Evolutionary conservation across 768 basidiomycete genomes (phyloP).

Genomic region (Phanerodontia chrysosporium): DNA sequence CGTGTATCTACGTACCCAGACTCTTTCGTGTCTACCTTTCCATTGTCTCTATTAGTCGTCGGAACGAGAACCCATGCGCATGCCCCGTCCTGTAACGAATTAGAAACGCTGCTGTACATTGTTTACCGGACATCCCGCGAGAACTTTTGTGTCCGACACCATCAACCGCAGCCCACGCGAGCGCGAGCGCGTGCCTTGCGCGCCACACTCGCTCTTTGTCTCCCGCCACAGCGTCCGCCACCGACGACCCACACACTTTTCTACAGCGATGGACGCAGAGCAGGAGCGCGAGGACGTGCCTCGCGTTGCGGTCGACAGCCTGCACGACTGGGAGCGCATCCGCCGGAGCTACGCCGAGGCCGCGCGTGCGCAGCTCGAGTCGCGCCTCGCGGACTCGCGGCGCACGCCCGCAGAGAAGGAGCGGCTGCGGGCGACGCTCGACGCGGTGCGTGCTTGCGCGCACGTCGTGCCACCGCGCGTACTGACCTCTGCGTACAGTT

Average conservation of each 20-base stretch:
- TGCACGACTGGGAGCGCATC: conserved; percentile 64
- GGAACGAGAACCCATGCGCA: background rate
- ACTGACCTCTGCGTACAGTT: conserved; percentile 35
- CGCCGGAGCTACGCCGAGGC: conserved; percentile 47
- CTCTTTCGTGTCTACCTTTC: background rate
- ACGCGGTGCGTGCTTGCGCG: conserved; percentile 36
- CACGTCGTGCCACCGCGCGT: background rate
- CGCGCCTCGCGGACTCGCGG: conserved; percentile 31
- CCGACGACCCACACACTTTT: background rate
- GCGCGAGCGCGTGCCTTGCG: too few relatives aligned
- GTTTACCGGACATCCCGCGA: too few relatives aligned
- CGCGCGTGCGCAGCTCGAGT: conserved; percentile 39
- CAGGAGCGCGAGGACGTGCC: conserved; percentile 39
- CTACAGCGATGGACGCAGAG: conserved; percentile 23
- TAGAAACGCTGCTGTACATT: background rate
- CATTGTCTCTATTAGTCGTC: background rate
- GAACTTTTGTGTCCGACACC: too few relatives aligned
- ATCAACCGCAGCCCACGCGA: too few relatives aligned
- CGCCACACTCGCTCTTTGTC: background rate
- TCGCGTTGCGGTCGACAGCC: conserved; percentile 59
- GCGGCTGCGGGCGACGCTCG: conserved; percentile 43
- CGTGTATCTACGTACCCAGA: background rate
- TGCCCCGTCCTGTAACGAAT: background rate
- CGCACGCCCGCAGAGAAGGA: conserved; percentile 41
- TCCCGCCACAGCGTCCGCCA: background rate